Base-by-base conservation (phyloP, 192 early-diverging fungal species). In the Endogone sp. region DNA sequence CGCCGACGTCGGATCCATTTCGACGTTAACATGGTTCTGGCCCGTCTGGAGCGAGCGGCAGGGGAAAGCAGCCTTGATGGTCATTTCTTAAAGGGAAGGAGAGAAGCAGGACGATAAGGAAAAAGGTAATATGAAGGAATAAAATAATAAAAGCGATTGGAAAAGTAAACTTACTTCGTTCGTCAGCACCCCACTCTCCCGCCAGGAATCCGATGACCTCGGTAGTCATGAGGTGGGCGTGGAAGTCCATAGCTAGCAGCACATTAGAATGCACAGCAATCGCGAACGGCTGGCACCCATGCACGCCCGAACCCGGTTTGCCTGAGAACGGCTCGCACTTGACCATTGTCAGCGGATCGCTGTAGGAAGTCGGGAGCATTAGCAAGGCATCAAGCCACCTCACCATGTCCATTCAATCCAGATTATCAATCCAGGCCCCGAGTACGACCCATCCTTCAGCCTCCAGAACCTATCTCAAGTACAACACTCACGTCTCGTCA, bases 131-230 rank as follows among this genome's bases (percentile, higher is more conserved):
- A 49, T 1, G 37, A 49, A 6, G 9, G 16, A 49, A 49, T 49
- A 49, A 49, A 49, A 6, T 11, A 16, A 16, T 49, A 16, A 16
- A 49, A 49, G 16, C 16, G 16, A 49, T 11, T 49, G 9, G 37
- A 49, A 49, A 49, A 49, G 6, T 6, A 49, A 49, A 16, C 37
- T 16, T 49, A 49, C 37, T 49, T 16, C 37, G 37, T 16, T 49
- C 29, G 64, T 65, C 74, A 58, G 21, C 76, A 59, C 88, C 73
- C 92, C 93, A 97, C 54, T 74, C 69, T 6, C 95, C 95, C 16
- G 91, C 94, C 25, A 97, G 67, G 32, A 95, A 90, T 2, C 95
- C 95, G 69, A 97, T 95, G 8, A 97, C 86, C 74, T 97, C 95
- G 2, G 91, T 85, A 0, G 89, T 85, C 84, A 94, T 89, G 64